These are phyloP conservation scores for Babjeviella inositovora DNA, from an alignment of 805 yeast species.

Conservation along the genomic window DNA sequence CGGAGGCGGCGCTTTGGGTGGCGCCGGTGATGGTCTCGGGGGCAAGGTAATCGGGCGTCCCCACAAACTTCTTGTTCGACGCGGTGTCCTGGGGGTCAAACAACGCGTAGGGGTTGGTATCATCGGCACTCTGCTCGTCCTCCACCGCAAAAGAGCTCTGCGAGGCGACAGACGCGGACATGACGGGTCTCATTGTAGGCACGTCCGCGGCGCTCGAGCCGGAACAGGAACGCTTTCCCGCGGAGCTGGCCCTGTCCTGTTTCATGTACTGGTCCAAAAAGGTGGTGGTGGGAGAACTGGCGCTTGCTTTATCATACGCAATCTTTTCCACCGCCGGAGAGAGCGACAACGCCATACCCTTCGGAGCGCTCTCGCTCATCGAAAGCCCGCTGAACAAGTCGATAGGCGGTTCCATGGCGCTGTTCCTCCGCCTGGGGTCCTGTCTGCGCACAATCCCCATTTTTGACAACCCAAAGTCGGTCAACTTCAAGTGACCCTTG, in stretches of 20 bases:
- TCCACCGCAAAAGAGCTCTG: not conserved
- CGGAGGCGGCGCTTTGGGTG: slow-evolving; percentile 74
- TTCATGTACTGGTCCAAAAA: too few relatives aligned
- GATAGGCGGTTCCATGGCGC: slow-evolving; percentile 22
- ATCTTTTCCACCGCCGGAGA: too few relatives aligned
- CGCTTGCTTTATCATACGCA: too few relatives aligned
- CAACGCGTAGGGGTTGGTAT: slow-evolving; percentile 24
- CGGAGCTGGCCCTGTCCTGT: too few relatives aligned
- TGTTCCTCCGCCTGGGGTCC: slow-evolving; percentile 23
- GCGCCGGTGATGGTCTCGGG: slow-evolving; percentile 88
- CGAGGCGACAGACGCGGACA: too few relatives aligned
- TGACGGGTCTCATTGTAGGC: too few relatives aligned
- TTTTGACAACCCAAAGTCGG: slow-evolving; percentile 89
- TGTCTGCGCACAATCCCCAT: slow-evolving; percentile 83
- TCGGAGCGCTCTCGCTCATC: too few relatives aligned
- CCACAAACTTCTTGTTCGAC: slow-evolving; percentile 59
- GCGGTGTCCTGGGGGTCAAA: slow-evolving; percentile 55
- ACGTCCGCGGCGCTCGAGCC: too few relatives aligned
- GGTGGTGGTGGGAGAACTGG: too few relatives aligned
- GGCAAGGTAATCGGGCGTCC: slow-evolving; percentile 95
- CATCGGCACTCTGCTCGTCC: slow-evolving; percentile 1
- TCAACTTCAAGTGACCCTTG: slow-evolving; percentile 78
- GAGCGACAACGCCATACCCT: too few relatives aligned
- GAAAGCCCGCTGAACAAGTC: too few relatives aligned
- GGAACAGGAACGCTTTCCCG: too few relatives aligned